Evolutionary conservation across 208 protist genomes (phyloP).

Genomic region (Endotrypanum monterogeii): DNA sequence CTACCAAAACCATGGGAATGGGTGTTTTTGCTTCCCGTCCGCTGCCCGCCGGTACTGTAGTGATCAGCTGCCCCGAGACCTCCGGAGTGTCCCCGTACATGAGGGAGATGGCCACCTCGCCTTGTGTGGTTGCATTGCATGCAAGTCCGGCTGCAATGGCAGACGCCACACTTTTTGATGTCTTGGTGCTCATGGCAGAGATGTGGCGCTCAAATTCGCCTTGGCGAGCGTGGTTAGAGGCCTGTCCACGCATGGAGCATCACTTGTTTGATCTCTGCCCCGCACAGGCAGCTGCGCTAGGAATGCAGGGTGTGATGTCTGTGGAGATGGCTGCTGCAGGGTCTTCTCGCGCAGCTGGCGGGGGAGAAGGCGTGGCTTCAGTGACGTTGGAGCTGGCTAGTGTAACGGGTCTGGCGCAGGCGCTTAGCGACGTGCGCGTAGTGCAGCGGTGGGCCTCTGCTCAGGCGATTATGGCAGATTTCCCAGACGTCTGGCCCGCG

Average conservation of each 20-base stretch:
- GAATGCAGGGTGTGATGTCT: constrained; percentile 3
- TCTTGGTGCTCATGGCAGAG: constrained; percentile 78
- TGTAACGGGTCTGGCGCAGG: constrained; percentile 60
- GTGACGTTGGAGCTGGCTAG: neutral
- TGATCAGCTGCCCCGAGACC: constrained; percentile 74
- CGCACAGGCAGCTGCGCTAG: constrained; percentile 33
- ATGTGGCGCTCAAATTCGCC: constrained; percentile 43
- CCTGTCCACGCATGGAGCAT: constrained; percentile 71
- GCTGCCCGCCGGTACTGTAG: constrained; percentile 54
- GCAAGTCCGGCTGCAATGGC: constrained; percentile 10
- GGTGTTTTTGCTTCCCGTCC: constrained; percentile 71
- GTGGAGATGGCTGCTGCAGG: neutral
- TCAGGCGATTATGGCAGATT: constrained; percentile 44
- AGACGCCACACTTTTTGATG: constrained; percentile 49
- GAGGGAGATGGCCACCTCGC: constrained; percentile 36
- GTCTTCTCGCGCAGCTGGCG: neutral
- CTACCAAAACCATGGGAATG: constrained; percentile 83
- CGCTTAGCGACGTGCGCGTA: constrained; percentile 59
- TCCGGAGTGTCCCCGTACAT: constrained; percentile 75
- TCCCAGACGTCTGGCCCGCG: constrained; percentile 57
- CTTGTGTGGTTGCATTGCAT: constrained; percentile 45
- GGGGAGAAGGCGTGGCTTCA: neutral
- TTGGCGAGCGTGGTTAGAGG: constrained; percentile 73
- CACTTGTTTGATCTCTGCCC: constrained; percentile 67
- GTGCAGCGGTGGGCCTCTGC: constrained; percentile 52